Evolutionary conservation across 192 early-diverging fungal genomes (phyloP).

Genomic region (Geranomyces variabilis): DNA sequence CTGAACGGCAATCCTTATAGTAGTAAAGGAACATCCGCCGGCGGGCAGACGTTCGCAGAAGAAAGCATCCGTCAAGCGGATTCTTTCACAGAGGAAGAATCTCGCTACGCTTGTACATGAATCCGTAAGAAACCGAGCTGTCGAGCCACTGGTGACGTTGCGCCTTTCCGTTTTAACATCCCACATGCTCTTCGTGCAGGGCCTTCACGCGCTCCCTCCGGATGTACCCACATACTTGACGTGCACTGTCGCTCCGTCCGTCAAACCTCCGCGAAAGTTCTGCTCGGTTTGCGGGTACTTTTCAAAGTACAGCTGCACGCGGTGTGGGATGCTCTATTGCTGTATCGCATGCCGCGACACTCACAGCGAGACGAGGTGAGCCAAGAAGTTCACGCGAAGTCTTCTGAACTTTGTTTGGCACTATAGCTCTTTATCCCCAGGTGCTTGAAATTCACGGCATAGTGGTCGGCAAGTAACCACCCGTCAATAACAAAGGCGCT

Average conservation of each 20-base stretch:
- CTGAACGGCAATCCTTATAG: neutral
- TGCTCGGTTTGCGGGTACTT: constrained; percentile 42
- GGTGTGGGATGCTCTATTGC: constrained; percentile 38
- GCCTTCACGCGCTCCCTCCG: constrained; percentile 11
- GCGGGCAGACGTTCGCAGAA: neutral
- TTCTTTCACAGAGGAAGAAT: constrained; percentile 24
- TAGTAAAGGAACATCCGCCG: neutral
- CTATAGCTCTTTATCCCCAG: no score
- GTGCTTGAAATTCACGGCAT: constrained; percentile 25
- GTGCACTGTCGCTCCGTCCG: constrained; percentile 15
- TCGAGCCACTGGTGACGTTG: neutral
- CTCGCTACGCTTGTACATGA: constrained; percentile 28
- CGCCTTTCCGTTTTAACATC: no score
- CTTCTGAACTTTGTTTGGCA: no score
- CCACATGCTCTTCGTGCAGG: neutral
- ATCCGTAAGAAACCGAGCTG: constrained; percentile 18
- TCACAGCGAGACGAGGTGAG: constrained; percentile 34
- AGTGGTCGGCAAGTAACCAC: no score
- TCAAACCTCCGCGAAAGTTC: constrained; percentile 33
- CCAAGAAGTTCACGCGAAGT: no score
- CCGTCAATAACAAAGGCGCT: no score
- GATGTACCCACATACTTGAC: constrained; percentile 34
- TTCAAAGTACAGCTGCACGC: constrained; percentile 33
- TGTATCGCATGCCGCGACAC: constrained; percentile 30
- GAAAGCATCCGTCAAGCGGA: constrained; percentile 2